phyloP scores from a whole-genome alignment of 495 filamentous ascomycete species.

The Neurospora sp. region DNA sequence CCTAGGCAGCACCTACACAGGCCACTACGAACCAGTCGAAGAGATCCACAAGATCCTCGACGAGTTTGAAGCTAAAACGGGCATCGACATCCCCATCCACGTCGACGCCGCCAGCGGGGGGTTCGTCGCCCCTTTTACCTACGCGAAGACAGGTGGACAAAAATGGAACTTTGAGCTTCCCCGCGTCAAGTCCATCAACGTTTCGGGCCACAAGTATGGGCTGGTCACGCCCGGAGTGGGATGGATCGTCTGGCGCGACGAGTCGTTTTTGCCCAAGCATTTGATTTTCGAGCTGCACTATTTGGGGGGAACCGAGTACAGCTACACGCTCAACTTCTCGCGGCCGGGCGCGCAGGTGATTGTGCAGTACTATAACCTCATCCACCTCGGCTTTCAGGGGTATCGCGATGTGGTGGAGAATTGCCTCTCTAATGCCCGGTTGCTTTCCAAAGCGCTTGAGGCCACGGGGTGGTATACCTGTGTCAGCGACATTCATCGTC shows the following conservation, averaged over 20 bases:
- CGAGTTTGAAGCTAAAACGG: conserved; percentile 52
- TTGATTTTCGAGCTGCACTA: conserved; percentile 69
- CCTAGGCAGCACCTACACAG: conserved; percentile 64
- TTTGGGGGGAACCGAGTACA: conserved; percentile 63
- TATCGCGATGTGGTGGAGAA: conserved; percentile 62
- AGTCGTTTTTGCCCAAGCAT: conserved; percentile 56
- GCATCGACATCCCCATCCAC: conserved; percentile 61
- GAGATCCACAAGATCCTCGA: conserved; percentile 57
- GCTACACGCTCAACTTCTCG: conserved; percentile 68
- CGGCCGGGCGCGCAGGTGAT: conserved; percentile 62
- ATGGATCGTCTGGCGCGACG: conserved; percentile 68
- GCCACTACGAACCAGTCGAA: conserved; percentile 68
- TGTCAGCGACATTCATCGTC: conserved; percentile 59
- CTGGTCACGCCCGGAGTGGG: conserved; percentile 64
- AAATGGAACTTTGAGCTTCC: conserved; percentile 65
- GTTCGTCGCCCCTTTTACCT: conserved; percentile 64
- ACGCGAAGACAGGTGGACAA: conserved; percentile 46
- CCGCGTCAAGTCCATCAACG: conserved; percentile 66
- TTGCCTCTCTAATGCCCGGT: conserved; percentile 55
- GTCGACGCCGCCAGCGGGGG: conserved; percentile 66
- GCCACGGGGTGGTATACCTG: conserved; percentile 61
- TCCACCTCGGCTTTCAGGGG: conserved; percentile 60
- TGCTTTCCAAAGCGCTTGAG: conserved; percentile 59
- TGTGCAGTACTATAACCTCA: conserved; percentile 69
- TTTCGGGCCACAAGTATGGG: conserved; percentile 66